These are phyloP conservation scores for Hypericum perforatum DNA, from an alignment of 345 rosid genomes.

Conservation along the genomic window DNA sequence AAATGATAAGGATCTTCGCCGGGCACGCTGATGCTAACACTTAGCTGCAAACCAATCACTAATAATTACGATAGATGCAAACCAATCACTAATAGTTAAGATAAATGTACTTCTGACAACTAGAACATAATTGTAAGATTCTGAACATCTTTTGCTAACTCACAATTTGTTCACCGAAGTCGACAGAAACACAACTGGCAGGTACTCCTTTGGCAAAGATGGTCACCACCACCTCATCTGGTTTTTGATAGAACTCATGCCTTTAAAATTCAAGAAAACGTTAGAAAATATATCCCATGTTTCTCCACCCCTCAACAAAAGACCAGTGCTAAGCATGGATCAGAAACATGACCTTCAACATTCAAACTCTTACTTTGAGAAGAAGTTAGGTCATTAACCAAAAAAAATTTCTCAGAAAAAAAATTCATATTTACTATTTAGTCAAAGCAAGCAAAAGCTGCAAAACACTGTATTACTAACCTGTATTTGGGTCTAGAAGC, in stretches of 20 bases:
- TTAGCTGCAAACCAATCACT: constrained; percentile 40
- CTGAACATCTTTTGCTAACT: constrained; percentile 2
- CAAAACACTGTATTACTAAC: constrained; percentile 20
- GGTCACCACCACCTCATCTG: constrained; percentile 83
- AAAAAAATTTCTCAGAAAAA: too few species aligned
- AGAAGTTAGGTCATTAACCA: too few species aligned
- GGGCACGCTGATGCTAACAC: constrained; percentile 54
- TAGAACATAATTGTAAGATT: too few species aligned
- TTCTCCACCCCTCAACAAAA: too few species aligned
- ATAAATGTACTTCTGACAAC: too few species aligned
- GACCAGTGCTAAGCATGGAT: too few species aligned
- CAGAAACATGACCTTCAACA: too few species aligned
- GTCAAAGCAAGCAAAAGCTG: neutral
- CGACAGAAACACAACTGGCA: constrained; percentile 38
- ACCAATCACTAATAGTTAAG: too few species aligned
- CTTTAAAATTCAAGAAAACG: constrained; percentile 22
- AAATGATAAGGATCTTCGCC: constrained; percentile 64
- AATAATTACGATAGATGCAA: too few species aligned
- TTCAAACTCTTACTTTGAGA: neutral
- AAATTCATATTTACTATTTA: too few species aligned
- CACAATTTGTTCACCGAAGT: constrained; percentile 88
- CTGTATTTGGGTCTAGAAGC: constrained; percentile 49
- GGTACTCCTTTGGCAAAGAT: constrained; percentile 77
- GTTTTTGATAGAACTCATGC: constrained; percentile 81
- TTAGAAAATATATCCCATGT: too few species aligned